Evolutionary conservation across 1,284 basidiomycete genomes (phyloP).

Genomic region (Marasmius tenuissimus): DNA sequence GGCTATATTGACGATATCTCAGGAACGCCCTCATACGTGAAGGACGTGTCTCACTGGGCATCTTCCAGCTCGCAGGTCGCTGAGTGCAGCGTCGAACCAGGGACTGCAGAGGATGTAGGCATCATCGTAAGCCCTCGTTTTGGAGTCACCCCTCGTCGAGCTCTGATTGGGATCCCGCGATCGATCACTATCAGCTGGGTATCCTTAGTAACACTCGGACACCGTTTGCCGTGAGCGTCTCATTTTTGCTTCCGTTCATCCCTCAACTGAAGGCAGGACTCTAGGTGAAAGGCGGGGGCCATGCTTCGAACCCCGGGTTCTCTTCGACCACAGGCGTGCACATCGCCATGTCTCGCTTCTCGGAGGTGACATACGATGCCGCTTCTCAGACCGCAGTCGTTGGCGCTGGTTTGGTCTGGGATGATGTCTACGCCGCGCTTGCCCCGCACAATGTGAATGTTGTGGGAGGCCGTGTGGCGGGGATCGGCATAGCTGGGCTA

Average conservation of each 20-base stretch:
- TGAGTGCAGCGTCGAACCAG: conserved; percentile 53
- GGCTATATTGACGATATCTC: background rate
- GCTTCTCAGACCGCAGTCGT: conserved; percentile 39
- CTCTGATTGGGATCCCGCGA: background rate
- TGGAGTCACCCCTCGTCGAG: background rate
- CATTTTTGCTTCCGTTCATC: background rate
- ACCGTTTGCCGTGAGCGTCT: conserved; percentile 40
- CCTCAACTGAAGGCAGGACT: background rate
- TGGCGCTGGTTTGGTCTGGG: conserved; percentile 57
- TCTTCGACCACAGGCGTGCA: conserved; percentile 57
- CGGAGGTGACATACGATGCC: conserved; percentile 41
- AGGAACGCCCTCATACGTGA: conserved; percentile 27
- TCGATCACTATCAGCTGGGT: conserved; percentile 30
- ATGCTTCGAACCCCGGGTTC: conserved; percentile 48
- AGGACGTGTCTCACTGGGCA: conserved; percentile 46
- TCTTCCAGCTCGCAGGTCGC: conserved; percentile 41
- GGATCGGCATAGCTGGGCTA: conserved; percentile 57
- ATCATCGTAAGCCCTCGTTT: conserved; percentile 36
- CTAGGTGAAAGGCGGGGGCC: conserved; percentile 57
- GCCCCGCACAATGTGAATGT: conserved; percentile 46
- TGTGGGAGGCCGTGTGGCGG: conserved; percentile 51
- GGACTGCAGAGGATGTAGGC: conserved; percentile 44
- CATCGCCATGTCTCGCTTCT: conserved; percentile 54
- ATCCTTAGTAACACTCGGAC: conserved; percentile 42
- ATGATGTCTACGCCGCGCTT: conserved; percentile 53